Base-by-base conservation (phyloP, 176 grass and related monocot species). In the Oryza australiensis region DNA sequence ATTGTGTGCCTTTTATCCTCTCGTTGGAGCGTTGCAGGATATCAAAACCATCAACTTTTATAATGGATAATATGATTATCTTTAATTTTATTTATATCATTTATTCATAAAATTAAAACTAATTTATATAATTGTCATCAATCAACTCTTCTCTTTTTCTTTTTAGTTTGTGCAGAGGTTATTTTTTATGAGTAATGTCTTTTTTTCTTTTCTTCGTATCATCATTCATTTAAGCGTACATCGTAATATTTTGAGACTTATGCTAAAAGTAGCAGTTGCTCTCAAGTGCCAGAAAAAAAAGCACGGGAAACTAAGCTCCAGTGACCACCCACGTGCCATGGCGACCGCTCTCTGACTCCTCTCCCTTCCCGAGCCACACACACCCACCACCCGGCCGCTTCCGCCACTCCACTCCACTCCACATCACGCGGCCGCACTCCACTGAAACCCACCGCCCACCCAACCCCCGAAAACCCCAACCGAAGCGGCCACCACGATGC, bases 261-360 rank as follows among this genome's bases (percentile, higher is more conserved):
- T n/a, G n/a, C n/a, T n/a, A n/a, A n/a, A n/a, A n/a, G n/a, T n/a
- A n/a, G n/a, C n/a, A n/a, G n/a, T n/a, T n/a, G n/a, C n/a, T n/a
- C n/a, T n/a, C n/a, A 9, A 22, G 9, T 7, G 9, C 1, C 4
- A 13, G n/a, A n/a, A n/a, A 13, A 64, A 51, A 18, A 22, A 9
- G 23, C 82, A 66, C 51, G 51, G 16, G 18, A 18, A 55, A 18
- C 73, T 33, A 70, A 60, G 68, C 72, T 78, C 42, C 77, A 86
- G 78, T 48, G 20, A 67, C 28, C 82, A 78, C 63, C 89, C 78
- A 87, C 91, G 85, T 90, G 82, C 83, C 79, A 26, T 23, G 9
- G 83, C 33, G 73, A 78, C 88, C 73, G 22, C 77, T 15, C 38
- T 73, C 76, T 81, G 82, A 71, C 73, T 20, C 12, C 29, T 28